Evolutionary conservation across 2,329 filamentous ascomycete genomes (phyloP).

Genomic region (Beauveria asiatica): DNA sequence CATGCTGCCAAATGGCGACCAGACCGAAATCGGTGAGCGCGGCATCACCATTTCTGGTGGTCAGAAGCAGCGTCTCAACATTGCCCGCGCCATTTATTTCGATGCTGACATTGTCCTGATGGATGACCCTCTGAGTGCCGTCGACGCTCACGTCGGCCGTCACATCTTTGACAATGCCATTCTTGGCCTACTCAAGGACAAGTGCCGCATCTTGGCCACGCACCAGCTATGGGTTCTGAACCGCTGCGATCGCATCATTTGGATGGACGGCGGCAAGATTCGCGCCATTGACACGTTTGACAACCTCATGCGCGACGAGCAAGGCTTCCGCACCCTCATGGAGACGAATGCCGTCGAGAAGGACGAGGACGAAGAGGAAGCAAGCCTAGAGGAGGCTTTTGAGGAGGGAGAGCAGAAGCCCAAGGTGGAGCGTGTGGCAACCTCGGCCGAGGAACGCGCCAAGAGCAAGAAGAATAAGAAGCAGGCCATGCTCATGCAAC

Average conservation of each 20-base stretch:
- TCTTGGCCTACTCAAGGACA: conserved; percentile 76
- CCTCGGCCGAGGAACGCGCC: conserved; percentile 16
- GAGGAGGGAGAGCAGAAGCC: conserved; percentile 32
- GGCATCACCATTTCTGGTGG: conserved; percentile 94
- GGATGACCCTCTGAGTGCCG: conserved; percentile 61
- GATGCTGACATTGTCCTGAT: conserved; percentile 59
- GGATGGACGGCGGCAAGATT: conserved; percentile 82
- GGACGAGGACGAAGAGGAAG: conserved; percentile 44
- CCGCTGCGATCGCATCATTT: conserved; percentile 84
- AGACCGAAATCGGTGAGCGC: conserved; percentile 89
- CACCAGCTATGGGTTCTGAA: conserved; percentile 91
- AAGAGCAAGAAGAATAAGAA: conserved; percentile 51
- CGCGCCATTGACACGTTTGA: conserved; percentile 83
- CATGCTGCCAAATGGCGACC: conserved; percentile 83
- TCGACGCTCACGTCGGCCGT: conserved; percentile 61
- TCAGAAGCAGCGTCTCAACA: conserved; percentile 91
- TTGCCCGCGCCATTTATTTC: conserved; percentile 72
- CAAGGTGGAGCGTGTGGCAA: conserved; percentile 13
- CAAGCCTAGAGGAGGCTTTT: conserved; percentile 38
- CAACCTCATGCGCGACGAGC: conserved; percentile 72
- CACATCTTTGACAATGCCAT: conserved; percentile 93
- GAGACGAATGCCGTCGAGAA: conserved; percentile 70
- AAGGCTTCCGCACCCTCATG: conserved; percentile 76
- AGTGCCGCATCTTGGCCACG: conserved; percentile 84
- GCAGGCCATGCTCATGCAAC: conserved; percentile 60